These are phyloP conservation scores for Hypoxylon trugodes DNA, from an alignment of 495 filamentous ascomycete genomes.

Conservation along the genomic window DNA sequence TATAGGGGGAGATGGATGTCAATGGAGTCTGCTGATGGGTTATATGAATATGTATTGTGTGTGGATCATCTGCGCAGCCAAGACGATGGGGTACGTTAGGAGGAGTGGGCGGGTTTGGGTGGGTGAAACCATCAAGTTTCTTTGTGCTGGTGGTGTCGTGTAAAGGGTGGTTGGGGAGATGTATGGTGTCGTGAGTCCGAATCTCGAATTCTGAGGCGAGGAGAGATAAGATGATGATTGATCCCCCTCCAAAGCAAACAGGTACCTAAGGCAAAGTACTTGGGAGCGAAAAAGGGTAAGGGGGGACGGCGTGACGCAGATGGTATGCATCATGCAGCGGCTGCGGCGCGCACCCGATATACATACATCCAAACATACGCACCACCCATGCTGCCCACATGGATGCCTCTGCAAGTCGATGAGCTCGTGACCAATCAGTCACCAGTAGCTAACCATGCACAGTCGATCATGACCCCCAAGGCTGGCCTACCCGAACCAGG, in stretches of 20 bases:
- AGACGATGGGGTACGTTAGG: background rate
- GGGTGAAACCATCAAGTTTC: slow-evolving; percentile 19
- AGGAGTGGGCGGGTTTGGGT: slow-evolving; percentile 1
- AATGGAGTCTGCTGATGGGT: slow-evolving; percentile 23
- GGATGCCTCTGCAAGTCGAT: slow-evolving; percentile 29
- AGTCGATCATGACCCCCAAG: slow-evolving; percentile 31
- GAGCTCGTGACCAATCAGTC: slow-evolving; percentile 38
- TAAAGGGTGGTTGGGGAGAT: slow-evolving; percentile 1
- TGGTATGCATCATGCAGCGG: slow-evolving; percentile 48
- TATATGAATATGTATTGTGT: slow-evolving; percentile 12
- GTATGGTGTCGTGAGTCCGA: background rate
- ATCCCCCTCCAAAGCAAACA: too few species aligned
- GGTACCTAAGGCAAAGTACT: too few species aligned
- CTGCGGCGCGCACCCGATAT: slow-evolving; percentile 41
- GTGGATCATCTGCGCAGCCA: slow-evolving; percentile 24
- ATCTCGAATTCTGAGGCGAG: slow-evolving; percentile 3
- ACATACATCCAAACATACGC: slow-evolving; percentile 28
- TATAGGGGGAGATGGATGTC: background rate
- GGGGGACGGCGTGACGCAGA: slow-evolving; percentile 41
- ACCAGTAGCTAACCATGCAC: slow-evolving; percentile 27
- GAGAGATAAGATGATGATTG: slow-evolving; percentile 16
- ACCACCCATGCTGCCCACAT: slow-evolving; percentile 38
- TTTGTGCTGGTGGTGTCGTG: too few species aligned
- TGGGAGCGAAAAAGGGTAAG: slow-evolving; percentile 1
- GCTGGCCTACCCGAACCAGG: background rate